Evolutionary conservation across 2,329 filamentous ascomycete genomes (phyloP), one percentile per base, ranked within the genome.

Genomic region (Alternaria sp.): DNA sequence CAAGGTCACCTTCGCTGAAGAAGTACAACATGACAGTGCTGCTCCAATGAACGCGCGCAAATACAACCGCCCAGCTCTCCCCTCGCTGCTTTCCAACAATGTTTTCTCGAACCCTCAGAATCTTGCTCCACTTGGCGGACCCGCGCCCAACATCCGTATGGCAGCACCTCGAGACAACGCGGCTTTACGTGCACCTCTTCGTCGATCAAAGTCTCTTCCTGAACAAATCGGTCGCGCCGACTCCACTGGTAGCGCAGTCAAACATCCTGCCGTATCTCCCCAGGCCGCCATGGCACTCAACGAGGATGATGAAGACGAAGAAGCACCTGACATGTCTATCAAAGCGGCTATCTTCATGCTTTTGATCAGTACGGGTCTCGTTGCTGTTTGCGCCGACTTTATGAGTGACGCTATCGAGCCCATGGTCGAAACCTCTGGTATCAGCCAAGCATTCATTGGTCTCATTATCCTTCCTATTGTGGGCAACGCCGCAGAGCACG

Each of bases 401-500:
- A 87, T 94, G 78, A 91, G 93, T 28, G 86, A 88, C 64, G 88
- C 89, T 38, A 94, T 94, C 66, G 87, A 91, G 53, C 83, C 83
- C 6, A 88, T 94, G 77, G 87, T 91, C 2, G 79, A 81, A 18
- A 78, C 82, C 4, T 88, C 86, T 14, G 80, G 79, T 12, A 81
- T 94, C 60, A 90, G 86, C 63, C 85, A 91, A 72, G 89, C 91
- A 34, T 94, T 94, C 65, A 89, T 94, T 62, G 91, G 91, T 69
- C 84, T 94, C 11, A 93, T 94, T 68, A 87, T 94, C 53, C 81
- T 94, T 5, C 91, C 91, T 8, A 93, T 94, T 68, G 91, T 93
- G n/a, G 90, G 91, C 39, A 94, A 94, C 70, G 91, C 91, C 3
- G 91, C 91, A 14, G 91, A 94, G 80, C 91, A 94, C 81, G 90